A percentile compares a stretch with the other conserved stretches of the same genome.
These are phyloP conservation scores for Pythium diclinum DNA, from an alignment of 352 stramenopile species.

Conservation along the genomic window DNA sequence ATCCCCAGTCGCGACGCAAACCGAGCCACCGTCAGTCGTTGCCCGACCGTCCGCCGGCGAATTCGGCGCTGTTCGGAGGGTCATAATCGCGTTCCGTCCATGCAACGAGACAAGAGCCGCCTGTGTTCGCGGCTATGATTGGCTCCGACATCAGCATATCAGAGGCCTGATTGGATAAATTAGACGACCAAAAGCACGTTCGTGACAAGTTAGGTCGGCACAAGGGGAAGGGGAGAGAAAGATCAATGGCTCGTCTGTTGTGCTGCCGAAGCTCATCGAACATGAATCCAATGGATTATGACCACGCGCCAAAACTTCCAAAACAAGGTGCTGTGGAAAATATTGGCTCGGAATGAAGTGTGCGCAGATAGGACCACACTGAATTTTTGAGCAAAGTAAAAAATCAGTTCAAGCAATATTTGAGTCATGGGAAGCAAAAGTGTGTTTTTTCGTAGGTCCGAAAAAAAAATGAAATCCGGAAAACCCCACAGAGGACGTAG, in stretches of 20 bases:
- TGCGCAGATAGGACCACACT: too few species aligned
- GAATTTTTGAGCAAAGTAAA: too few species aligned
- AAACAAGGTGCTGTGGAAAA: too few species aligned
- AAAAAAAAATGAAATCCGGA: too few species aligned
- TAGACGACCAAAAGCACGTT: background rate
- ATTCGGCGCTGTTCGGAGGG: background rate
- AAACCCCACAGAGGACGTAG: too few species aligned
- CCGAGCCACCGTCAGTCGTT: background rate
- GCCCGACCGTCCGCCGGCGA: background rate
- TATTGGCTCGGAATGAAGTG: too few species aligned
- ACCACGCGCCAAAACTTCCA: too few species aligned
- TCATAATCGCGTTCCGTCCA: conserved; percentile 4
- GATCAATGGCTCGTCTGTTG: too few species aligned
- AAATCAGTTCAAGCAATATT: too few species aligned
- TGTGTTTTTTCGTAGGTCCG: too few species aligned
- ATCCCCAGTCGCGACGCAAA: background rate
- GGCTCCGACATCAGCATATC: background rate
- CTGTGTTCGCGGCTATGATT: background rate
- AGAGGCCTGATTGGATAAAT: background rate
- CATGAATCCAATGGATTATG: too few species aligned
- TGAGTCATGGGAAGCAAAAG: too few species aligned
- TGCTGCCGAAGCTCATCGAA: background rate
- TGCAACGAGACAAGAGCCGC: conserved; percentile 5
- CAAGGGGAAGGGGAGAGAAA: background rate
- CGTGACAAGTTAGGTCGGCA: background rate